A percentile compares a stretch with the other conserved stretches of the same genome.
These are phyloP conservation scores for Microsporum canis DNA, from an alignment of 2,329 filamentous ascomycete genomes.

Conservation along the genomic window DNA sequence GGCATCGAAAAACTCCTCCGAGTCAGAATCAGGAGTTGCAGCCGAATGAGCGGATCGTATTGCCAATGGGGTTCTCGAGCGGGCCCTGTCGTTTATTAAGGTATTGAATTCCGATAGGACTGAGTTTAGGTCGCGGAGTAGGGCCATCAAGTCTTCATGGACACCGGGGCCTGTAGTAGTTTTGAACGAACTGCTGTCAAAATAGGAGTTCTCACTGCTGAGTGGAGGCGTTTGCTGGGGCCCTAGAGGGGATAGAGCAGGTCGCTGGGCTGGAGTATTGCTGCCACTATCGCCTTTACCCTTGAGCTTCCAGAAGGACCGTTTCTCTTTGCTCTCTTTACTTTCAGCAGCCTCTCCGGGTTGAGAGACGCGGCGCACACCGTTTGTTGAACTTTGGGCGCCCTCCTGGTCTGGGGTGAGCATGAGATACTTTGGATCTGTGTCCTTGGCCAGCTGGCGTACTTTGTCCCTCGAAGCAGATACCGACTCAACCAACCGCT, in stretches of 20 bases:
- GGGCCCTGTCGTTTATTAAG: constrained; percentile 67
- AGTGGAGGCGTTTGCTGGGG: constrained; percentile 42
- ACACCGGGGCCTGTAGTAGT: constrained; percentile 39
- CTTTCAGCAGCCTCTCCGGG: constrained; percentile 27
- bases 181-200: not conserved
- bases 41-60: constrained; percentile 44
- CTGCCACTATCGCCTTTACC: constrained; percentile 41
- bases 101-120: constrained; percentile 73
- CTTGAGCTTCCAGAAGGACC: constrained; percentile 89
- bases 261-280: constrained; percentile 30
- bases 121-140: constrained; percentile 74
- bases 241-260: constrained; percentile 26
- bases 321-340: constrained; percentile 51
- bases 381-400: constrained; percentile 19
- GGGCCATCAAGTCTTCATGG: constrained; percentile 68
- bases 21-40: constrained; percentile 57
- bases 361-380: constrained; percentile 20
- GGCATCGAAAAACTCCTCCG: constrained; percentile 92
- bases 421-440: constrained; percentile 50
- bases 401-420: constrained; percentile 12
- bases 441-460: constrained; percentile 73
- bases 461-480: constrained; percentile 82
- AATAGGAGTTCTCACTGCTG: constrained; percentile 22
- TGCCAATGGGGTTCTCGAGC: constrained; percentile 44
- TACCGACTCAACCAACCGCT: constrained; percentile 72